These are phyloP conservation scores for Rachicladosporium sp. DNA, from an alignment of 2,329 filamentous ascomycete genomes.

Conservation along the genomic window DNA sequence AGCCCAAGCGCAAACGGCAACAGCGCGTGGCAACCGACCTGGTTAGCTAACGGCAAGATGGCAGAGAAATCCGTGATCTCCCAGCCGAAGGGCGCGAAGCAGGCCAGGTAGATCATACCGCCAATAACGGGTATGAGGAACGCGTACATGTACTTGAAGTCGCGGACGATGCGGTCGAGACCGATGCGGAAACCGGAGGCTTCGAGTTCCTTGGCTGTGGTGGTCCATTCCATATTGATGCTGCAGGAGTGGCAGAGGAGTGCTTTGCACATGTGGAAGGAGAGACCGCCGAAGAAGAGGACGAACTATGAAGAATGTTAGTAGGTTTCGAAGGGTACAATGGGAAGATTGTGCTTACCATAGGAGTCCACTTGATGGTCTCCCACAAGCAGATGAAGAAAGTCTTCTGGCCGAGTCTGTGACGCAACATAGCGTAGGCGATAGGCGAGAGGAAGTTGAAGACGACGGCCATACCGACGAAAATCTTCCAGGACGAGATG, in stretches of 20 bases:
- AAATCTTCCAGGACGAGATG: conserved; percentile 53
- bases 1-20: conserved; percentile 12
- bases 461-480: conserved; percentile 50
- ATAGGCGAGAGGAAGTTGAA: conserved; percentile 53
- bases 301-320: conserved; percentile 34
- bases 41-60: conserved; percentile 13
- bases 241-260: conserved; percentile 73
- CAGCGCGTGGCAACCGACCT: conserved; percentile 12
- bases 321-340: neutral
- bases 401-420: conserved; percentile 44
- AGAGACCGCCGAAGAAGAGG: conserved; percentile 73
- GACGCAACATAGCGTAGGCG: conserved; percentile 49
- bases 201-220: conserved; percentile 71
- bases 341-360: conserved; percentile 19
- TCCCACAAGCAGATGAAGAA: conserved; percentile 40
- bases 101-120: conserved; percentile 14
- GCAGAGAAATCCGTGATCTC: conserved; percentile 12
- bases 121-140: conserved; percentile 10
- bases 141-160: conserved; percentile 15
- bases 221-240: conserved; percentile 76
- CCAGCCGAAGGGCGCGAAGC: conserved; percentile 12
- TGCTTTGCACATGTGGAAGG: conserved; percentile 68
- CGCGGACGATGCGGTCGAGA: conserved; percentile 11
- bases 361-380: conserved; percentile 52
- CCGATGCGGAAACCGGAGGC: conserved; percentile 21